Evolutionary conservation across 225 moss, liverwort and hornwort species (phyloP), one percentile per base, ranked within the genome.

Genomic region (Physcomitrium patens): DNA sequence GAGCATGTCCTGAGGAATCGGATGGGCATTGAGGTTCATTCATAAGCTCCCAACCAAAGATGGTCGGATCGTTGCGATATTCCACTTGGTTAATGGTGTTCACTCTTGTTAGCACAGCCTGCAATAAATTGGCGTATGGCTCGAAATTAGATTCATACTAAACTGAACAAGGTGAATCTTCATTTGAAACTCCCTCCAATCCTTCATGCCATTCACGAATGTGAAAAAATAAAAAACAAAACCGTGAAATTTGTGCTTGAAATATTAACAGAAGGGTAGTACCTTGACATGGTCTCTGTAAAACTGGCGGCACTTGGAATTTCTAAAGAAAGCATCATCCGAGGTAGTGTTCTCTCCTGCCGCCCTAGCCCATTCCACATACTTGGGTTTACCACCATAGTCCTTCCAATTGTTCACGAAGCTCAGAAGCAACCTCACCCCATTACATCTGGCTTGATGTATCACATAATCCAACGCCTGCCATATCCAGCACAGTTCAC

Each of bases 281-380:
- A 91, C 93, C 85, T 48, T 85, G 43, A 93, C 87, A 59, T 93
- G 89, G 45, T 82, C 77, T 74, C 79, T 93, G 71, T 93, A 93
- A 62, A 55, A 91, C 67, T 83, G 78, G 67, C 81, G 81, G 42
- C 84, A 82, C 58, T 59, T 76, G 28, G 80, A 15, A 65, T 84
- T 88, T 31, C 78, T 77, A 76, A 76, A 91, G 72, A 93, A 93
- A 14, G 83, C 89, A 63, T 91, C 93, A 22, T 87, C 87, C 5
- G 76, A 80, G 55, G 14, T 23, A 10, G 86, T 67, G 22, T 37
- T 6, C 26, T 85, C 79, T 12, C 89, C 89, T 45, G 65, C 78
- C 52, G 72, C 64, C 48, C 68, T 64, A 0, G 85, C 87, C 93
- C 93, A 93, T 7, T 12, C 65, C 51, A 84, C 82, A 37, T 93